These are phyloP conservation scores for Eucalyptus caleyi DNA, from an alignment of 345 rosid species.

Conservation along the genomic window DNA sequence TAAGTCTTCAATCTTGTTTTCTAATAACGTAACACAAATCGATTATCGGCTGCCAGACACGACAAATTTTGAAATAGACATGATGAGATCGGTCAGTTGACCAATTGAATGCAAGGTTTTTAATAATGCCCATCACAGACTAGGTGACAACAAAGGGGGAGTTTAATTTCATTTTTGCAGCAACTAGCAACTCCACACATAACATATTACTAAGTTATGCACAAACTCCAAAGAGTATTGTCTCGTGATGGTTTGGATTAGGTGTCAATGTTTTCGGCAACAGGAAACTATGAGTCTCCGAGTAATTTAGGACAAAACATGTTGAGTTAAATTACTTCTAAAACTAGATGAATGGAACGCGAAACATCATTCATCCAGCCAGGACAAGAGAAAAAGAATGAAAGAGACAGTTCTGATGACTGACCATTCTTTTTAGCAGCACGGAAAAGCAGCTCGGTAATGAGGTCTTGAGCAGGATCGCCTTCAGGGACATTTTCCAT, in stretches of 20 bases:
- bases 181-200: not conserved
- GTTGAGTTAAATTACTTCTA: not conserved
- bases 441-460: constrained; percentile 86
- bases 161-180: not conserved
- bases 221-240: not conserved
- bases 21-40: not conserved
- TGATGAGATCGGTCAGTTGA: not conserved
- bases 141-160: not conserved
- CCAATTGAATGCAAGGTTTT: not conserved
- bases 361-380: not conserved
- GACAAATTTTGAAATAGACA: not conserved
- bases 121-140: not conserved
- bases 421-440: constrained; percentile 95
- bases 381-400: not conserved
- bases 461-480: constrained; percentile 93
- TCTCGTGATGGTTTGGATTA: not conserved
- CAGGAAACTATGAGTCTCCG: not conserved
- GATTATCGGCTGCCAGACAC: not conserved
- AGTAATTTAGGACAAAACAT: not conserved
- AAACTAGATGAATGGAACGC: not conserved
- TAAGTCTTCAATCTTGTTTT: not conserved
- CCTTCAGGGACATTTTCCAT: constrained; percentile 96
- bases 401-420: not conserved
- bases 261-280: not conserved
- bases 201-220: not conserved